Base-by-base conservation (phyloP, 2,329 filamentous ascomycete genomes). In the Lasiodiplodia hormozganensis region DNA sequence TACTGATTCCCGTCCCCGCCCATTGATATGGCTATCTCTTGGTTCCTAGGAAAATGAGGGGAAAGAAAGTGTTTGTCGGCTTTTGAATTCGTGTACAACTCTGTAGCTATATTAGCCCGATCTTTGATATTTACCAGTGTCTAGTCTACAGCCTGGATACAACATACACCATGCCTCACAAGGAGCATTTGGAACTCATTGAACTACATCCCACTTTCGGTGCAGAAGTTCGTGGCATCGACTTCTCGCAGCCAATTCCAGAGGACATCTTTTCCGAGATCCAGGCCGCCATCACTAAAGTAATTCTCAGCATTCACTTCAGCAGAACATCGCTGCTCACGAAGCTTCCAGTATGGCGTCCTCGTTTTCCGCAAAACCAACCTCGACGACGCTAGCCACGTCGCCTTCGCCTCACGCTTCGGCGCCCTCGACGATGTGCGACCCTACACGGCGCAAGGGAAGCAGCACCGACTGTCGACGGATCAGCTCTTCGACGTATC, bases 351-450 rank as follows among this genome's bases (percentile, higher is more conserved):
- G 84, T 86, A 87, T 70, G 86, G 85, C 25, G 82, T 87, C 23
- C 77, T 82, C 47, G 82, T 87, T 23, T 84, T 88, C 73, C 84
- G 85, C 49, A 73, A 81, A 16, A 86, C 86, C 1, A 77, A 78
- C 16, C 77, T 89, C 11, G 79, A 82, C 67, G 86, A 89, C 73
- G 80, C 79, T 7, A 69, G 76, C 2, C 87, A 89, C 71, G 80
- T 88, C 43, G 76, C 77, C 6, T 86, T 89, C 73, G 82, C 84
- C 18, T 71, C 73, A 2, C 79, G 78, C 1, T 84, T 89, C 69
- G 87, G 86, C 23, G 84, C 86, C 25, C 82, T 88, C 0, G 86
- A 89, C 75, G 83, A 87, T 72, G 81, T 87, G 38, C 81, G 76
- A 21, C 85, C 83, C 0, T 88, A 85, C 75, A 76, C 84, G 8